Evolutionary conservation across 2,329 filamentous ascomycete species (phyloP), one percentile per base, ranked within the genome.

Genomic region (Rhinocladiella similis): DNA sequence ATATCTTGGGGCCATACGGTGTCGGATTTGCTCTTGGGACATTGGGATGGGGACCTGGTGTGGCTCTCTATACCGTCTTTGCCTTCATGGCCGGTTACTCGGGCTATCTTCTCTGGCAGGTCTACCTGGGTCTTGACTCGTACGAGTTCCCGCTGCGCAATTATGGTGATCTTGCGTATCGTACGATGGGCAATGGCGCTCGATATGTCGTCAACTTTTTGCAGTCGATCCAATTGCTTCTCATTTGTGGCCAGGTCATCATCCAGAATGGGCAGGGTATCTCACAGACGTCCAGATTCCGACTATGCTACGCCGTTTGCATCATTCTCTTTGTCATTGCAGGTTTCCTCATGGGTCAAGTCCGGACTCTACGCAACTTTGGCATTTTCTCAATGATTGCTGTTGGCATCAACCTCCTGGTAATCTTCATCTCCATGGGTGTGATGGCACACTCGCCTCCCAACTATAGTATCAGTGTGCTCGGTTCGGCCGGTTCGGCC

Each of bases 111-210:
- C 64, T 81, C n/a, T 80, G 76, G 73, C 67, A 68, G 22, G 64
- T 74, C 25, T 80, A 73, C 56, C 65, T 80, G 27, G 75, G 73
- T 3, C 67, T 80, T 19, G 78, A 80, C 64, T 77, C 74, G 14
- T 73, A 78, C 62, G 67, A 75, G 41, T 80, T 75, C 54, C 78
- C 78, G 0, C 64, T 76, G 14, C 71, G 71, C 39, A 77, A 73
- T 65, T 81, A 77, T 47, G 77, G 77, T 9, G 78, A 81, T 65
- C 63, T 79, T 0, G 77, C 75, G 53, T 81, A 77, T 67, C 75
- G 80, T 27, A 68, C 76, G 45, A 80, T 73, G 58, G 80, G 80
- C 2, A 66, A 67, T 13, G 70, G 65, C 56, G 70, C 75, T 18
- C 76, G 79, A 12, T 73, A 81, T 58, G 54, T 74, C 13, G 70